A percentile compares a stretch with the other conserved stretches of the same genome.
Evolutionary conservation across 2,329 filamentous ascomycete species (phyloP).

Genomic region (Trichophyton simii): DNA sequence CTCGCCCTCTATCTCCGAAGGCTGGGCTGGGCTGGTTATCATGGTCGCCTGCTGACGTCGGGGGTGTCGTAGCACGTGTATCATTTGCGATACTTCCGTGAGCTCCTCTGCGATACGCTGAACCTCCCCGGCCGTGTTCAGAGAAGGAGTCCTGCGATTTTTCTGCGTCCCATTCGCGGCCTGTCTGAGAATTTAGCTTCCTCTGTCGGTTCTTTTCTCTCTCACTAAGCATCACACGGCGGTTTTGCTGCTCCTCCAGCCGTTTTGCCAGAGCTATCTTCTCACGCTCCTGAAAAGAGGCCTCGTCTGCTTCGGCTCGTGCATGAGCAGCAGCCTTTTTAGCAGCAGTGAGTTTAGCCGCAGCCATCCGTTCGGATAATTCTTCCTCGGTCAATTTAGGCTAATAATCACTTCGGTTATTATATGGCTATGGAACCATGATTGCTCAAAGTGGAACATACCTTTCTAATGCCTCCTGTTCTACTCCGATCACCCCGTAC

Average conservation of each 20-base stretch:
- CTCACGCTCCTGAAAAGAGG: conserved; percentile 52
- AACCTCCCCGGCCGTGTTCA: conserved; percentile 23
- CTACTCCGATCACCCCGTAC: conserved; percentile 44
- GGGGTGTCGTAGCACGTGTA: conserved; percentile 15
- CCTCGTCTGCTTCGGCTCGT: conserved; percentile 55
- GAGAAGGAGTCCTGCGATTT: conserved; percentile 46
- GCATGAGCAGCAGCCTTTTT: conserved; percentile 48
- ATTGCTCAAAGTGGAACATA: conserved; percentile 13
- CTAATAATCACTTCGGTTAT: conserved; percentile 16
- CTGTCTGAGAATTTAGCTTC: conserved; percentile 46
- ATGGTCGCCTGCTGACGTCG: background rate
- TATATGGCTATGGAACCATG: too few relatives aligned
- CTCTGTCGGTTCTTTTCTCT: conserved; percentile 48
- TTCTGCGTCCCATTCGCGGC: conserved; percentile 51
- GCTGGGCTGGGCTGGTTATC: background rate
- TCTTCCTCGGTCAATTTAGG: conserved; percentile 54
- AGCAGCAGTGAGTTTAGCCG: conserved; percentile 50
- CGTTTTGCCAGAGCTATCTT: conserved; percentile 44
- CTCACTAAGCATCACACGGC: conserved; percentile 50
- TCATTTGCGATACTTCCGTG: conserved; percentile 39
- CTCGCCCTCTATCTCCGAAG: background rate
- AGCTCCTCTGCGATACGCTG: conserved; percentile 39
- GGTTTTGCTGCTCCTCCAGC: conserved; percentile 39
- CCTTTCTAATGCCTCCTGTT: conserved; percentile 41
- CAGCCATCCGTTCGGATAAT: conserved; percentile 47